Evolutionary conservation across 169 alveolate genomes (phyloP).

Genomic region (Plasmodium adleri): DNA sequence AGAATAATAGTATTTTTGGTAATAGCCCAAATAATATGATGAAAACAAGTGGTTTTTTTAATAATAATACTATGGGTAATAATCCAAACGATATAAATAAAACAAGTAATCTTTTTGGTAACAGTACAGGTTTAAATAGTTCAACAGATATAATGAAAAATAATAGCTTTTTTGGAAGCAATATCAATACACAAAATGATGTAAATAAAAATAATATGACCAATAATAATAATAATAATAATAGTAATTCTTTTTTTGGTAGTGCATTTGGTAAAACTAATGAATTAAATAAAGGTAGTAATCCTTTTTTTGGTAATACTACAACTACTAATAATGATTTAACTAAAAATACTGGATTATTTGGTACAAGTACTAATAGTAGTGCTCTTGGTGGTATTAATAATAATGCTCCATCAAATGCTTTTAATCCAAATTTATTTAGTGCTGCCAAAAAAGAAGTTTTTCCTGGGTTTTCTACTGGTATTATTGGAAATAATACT

Average conservation of each 20-base stretch:
- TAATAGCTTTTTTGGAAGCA: conserved; percentile 15
- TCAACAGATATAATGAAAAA: conserved; percentile 13
- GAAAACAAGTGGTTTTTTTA: background rate
- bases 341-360: no score
- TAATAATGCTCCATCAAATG: conserved; percentile 24
- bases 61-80: background rate
- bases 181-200: conserved; percentile 21
- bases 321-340: no score
- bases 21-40: background rate
- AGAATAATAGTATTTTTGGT: conserved; percentile 22
- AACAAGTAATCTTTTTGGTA: background rate
- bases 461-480: conserved; percentile 66
- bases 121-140: conserved; percentile 3
- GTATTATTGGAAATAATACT: conserved; percentile 38
- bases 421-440: conserved; percentile 62
- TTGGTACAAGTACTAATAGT: background rate
- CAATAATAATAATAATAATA: conserved; percentile 22
- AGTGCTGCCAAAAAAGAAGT: conserved; percentile 74
- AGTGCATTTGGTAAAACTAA: conserved; percentile 1
- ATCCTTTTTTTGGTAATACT: conserved; percentile 32
- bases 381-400: conserved; percentile 3
- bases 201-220: conserved; percentile 10
- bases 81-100: conserved; percentile 13
- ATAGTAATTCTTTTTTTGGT: conserved; percentile 44
- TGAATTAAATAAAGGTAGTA: conserved; percentile 50